phyloP scores from a whole-genome alignment of 2,329 filamentous ascomycete genomes.

The Chaetomium olivaceum region DNA sequence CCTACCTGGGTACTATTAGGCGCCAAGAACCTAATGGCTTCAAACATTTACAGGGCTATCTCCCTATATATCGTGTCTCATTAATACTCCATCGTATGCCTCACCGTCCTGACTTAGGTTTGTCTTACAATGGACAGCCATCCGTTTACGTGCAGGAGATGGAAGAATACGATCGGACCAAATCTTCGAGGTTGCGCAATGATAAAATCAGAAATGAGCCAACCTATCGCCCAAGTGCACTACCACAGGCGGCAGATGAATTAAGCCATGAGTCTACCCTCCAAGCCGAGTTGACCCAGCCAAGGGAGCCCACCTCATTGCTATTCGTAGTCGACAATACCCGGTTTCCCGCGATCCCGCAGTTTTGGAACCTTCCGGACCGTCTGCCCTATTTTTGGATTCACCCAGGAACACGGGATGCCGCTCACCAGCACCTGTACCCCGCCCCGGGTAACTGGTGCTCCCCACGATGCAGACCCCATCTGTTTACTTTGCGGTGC shows the following conservation, averaged over 20 bases:
- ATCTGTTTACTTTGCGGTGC: neutral
- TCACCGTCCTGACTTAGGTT: neutral
- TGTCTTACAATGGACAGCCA: neutral
- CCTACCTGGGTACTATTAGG: too few relatives aligned
- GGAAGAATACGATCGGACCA: neutral
- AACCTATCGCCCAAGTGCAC: neutral
- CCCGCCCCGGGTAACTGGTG: neutral
- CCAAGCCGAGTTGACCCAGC: neutral
- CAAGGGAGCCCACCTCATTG: neutral
- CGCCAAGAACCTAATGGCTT: too few relatives aligned
- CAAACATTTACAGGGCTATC: too few relatives aligned
- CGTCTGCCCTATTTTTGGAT: conserved; percentile 5
- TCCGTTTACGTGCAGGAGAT: neutral
- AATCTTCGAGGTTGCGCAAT: neutral
- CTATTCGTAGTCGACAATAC: neutral
- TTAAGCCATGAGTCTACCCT: neutral
- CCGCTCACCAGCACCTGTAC: neutral
- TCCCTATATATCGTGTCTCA: neutral
- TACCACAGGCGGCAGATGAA: neutral
- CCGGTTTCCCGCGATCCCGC: neutral
- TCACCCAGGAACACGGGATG: neutral
- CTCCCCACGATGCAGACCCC: neutral
- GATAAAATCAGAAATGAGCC: neutral
- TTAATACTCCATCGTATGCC: neutral
- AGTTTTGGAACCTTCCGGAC: neutral